Percentiles rank a stretch among this genome's conserved stretches.
Evolutionary conservation across 2,329 filamentous ascomycete genomes (phyloP).

Genomic region (Fusarium subtropicale): DNA sequence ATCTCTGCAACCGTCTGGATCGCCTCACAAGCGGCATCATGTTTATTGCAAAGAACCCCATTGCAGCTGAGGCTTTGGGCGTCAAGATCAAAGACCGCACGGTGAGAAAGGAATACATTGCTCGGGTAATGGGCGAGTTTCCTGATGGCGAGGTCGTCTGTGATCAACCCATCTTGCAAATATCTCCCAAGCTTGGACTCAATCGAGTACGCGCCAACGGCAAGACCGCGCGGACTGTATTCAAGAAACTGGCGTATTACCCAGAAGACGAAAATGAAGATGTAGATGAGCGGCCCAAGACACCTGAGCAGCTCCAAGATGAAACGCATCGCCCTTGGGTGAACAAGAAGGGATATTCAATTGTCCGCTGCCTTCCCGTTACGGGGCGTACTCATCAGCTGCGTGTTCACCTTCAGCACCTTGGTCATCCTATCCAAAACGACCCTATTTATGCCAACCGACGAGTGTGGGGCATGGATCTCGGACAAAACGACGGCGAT

Average conservation of each 20-base stretch:
- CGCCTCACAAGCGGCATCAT: constrained; percentile 95
- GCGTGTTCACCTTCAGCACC: constrained; percentile 91
- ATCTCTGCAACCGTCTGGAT: constrained; percentile 92
- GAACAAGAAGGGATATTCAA: constrained; percentile 84
- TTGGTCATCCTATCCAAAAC: constrained; percentile 95
- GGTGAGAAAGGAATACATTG: constrained; percentile 95
- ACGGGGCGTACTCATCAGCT: constrained; percentile 96
- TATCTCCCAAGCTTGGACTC: constrained; percentile 93
- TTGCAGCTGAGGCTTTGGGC: constrained; percentile 81
- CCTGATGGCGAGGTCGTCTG: constrained; percentile 92
- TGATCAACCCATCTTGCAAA: constrained; percentile 91
- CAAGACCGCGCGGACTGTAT: constrained; percentile 89
- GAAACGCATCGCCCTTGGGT: constrained; percentile 55
- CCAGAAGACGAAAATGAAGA: constrained; percentile 56
- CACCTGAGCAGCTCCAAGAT: constrained; percentile 39
- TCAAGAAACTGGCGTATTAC: constrained; percentile 93
- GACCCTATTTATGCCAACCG: constrained; percentile 98
- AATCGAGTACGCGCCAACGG: constrained; percentile 95
- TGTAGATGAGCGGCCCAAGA: constrained; percentile 43
- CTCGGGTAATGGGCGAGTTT: constrained; percentile 89
- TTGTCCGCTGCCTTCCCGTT: constrained; percentile 92
- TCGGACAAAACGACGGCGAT: constrained; percentile 76
- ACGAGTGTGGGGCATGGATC: constrained; percentile 84
- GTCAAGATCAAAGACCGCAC: constrained; percentile 81
- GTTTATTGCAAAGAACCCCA: constrained; percentile 92